Base-by-base conservation (phyloP, 164 flowering plant genomes). In the Cinnamomum chago region DNA sequence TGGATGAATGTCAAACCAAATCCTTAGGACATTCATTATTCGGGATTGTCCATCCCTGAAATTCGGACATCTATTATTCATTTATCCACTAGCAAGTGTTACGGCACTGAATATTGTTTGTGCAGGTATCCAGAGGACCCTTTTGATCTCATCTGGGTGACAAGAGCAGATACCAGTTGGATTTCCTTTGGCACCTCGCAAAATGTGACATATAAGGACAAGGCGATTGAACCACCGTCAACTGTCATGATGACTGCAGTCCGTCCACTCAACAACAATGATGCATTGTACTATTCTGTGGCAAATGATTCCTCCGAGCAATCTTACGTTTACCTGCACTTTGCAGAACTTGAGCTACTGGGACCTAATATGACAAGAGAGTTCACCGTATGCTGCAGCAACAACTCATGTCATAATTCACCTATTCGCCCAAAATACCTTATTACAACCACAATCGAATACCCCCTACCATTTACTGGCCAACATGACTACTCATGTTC, bases 191-290 rank as follows among this genome's bases (percentile, higher is more conserved):
- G 1, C 0, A 40, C 71, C 51, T 20, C 51, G 5, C 12, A 12
- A 18, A 6, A 58, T 23, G 7, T 40, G 47, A 40, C 47, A 40
- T 7, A 40, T 40, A 25, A 6, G 6, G 27, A 23, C 47, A 79
- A 2, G 12, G 27, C 0, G 3, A 79, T 27, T 25, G n/a, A 68
- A 13, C 76, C 73, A n/a, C 81, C 89, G 11, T 47, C 62, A 1
- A 52, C 23, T 15, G 85, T 77, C 25, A 77, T 83, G 85, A 71
- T 58, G 24, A 83, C 85, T 10, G 85, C 87, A 7, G 72, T 73
- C 0, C 60, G 73, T 9, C 80, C 70, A 23, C 0, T 77, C 7
- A 27, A 79, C 52, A 28, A 0, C 2, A 75, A 40, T 22, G 35
- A 50, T 11, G 7, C 81, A 52, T 23, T 82, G 50, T 25, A 25